phyloP scores from a whole-genome alignment of 345 rosid species.

The Sisymbrium altissimum region DNA sequence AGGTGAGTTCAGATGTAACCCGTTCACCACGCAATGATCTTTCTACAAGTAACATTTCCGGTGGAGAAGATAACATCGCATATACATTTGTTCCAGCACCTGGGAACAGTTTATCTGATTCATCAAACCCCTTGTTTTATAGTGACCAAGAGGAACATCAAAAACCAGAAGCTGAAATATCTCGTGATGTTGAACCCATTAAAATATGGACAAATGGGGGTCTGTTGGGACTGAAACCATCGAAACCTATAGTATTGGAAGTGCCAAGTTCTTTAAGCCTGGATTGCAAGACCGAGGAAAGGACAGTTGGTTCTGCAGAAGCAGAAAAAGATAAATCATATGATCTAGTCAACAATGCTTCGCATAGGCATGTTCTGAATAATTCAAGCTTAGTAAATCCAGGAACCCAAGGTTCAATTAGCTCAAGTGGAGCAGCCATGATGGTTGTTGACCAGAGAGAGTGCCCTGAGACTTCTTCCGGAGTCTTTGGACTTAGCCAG shows the following conservation, averaged over 20 bases:
- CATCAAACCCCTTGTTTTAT: conserved; percentile 17
- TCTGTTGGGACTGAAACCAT: conserved; percentile 86
- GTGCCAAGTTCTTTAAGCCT: conserved; percentile 14
- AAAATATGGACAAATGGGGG: conserved; percentile 90
- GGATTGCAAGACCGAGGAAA: conserved; percentile 3
- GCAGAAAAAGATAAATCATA: conserved; percentile 11
- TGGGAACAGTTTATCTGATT: conserved; percentile 4
- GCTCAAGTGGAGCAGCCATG: conserved; percentile 7
- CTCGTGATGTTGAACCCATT: conserved; percentile 37
- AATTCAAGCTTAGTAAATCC: conserved; percentile 45
- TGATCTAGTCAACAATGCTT: conserved; percentile 5
- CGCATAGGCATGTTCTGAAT: neutral
- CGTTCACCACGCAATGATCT: neutral
- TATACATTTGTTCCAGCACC: neutral
- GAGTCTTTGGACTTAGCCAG: conserved; percentile 60
- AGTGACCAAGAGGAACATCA: neutral
- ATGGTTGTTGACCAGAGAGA: conserved; percentile 15
- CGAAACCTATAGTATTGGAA: conserved; percentile 66
- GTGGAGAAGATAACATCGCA: neutral
- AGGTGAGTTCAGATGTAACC: conserved; percentile 27
- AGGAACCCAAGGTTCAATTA: conserved; percentile 13
- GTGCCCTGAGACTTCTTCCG: conserved; percentile 36
- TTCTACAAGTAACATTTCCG: neutral
- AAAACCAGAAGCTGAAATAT: conserved; percentile 31
- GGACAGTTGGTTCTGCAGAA: neutral